Conservation (phyloP, 2,329 filamentous ascomycete species). For the Fusarium verrucosum region DNA sequence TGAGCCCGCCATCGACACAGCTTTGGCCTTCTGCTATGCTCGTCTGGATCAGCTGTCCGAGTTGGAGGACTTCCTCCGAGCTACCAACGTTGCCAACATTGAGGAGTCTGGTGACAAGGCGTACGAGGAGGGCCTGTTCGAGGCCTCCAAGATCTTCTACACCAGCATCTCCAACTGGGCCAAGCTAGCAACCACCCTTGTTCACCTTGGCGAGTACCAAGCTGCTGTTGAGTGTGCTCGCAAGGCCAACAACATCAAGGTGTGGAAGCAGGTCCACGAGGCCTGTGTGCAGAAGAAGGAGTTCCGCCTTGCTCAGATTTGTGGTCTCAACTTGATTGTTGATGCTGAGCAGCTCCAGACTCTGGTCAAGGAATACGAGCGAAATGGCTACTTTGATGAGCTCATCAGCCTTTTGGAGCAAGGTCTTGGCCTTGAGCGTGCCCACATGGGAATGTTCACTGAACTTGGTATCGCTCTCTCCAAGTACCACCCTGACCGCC, state of each 20-base stretch:
- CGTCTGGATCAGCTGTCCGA: conserved; percentile 90
- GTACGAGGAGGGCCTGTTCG: conserved; percentile 90
- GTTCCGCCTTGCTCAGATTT: conserved; percentile 98
- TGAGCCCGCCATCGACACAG: conserved; percentile 93
- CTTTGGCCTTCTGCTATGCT: conserved; percentile 91
- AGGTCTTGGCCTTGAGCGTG: conserved; percentile 89
- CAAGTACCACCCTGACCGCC: conserved; percentile 92
- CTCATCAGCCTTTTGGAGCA: conserved; percentile 94
- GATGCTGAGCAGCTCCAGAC: conserved; percentile 95
- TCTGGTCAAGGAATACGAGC: conserved; percentile 96
- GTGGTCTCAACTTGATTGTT: conserved; percentile 96
- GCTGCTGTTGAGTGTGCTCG: conserved; percentile 96
- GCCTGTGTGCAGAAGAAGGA: conserved; percentile 98
- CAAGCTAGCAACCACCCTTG: conserved; percentile 95
- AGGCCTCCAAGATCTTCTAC: conserved; percentile 99
- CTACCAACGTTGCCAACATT: conserved; percentile 92
- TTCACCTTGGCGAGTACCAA: conserved; percentile 97
- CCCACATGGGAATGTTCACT: conserved; percentile 98
- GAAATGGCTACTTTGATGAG: conserved; percentile 97
- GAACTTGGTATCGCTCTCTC: conserved; percentile 89
- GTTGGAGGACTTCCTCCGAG: conserved; percentile 93
- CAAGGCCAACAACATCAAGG: conserved; percentile 99
- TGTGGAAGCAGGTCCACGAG: conserved; percentile 98
- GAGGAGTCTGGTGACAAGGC: conserved; percentile 98
- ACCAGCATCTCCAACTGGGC: conserved; percentile 99